Evolutionary conservation across 345 rosid genomes (phyloP).

Genomic region (Eucalyptus pumila): DNA sequence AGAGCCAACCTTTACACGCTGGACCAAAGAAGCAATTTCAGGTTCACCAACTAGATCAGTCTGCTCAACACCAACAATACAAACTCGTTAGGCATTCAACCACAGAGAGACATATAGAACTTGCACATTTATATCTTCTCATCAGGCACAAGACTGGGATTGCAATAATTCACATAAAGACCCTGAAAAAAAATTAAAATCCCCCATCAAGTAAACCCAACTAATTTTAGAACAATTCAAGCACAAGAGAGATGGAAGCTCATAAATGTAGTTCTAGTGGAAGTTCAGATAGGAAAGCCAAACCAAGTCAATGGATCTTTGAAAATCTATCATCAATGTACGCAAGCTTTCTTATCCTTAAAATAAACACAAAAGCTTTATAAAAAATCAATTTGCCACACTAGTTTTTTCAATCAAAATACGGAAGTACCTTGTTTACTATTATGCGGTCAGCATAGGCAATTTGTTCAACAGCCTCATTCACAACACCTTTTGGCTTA

Average conservation of each 20-base stretch:
- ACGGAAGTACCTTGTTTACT: constrained; percentile 58
- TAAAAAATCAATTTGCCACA: neutral
- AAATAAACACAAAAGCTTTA: neutral
- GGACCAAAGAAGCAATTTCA: constrained; percentile 50
- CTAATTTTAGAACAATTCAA: neutral
- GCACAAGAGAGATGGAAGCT: neutral
- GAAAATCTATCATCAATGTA: neutral
- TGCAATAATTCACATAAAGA: neutral
- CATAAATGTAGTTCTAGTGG: neutral
- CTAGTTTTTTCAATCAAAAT: neutral
- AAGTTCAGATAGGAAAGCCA: neutral
- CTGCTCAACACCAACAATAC: constrained; percentile 16
- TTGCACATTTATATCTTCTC: neutral
- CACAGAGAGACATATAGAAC: neutral
- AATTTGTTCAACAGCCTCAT: constrained; percentile 96
- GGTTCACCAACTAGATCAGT: constrained; percentile 80
- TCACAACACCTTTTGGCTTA: constrained; percentile 84
- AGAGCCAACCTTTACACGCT: constrained; percentile 52
- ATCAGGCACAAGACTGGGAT: neutral
- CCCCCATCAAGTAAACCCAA: neutral
- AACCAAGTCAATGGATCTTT: neutral
- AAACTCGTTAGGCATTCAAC: neutral
- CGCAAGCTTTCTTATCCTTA: neutral
- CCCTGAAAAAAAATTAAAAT: neutral
- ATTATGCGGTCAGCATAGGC: constrained; percentile 93